phyloP scores from a whole-genome alignment of 2,329 filamentous ascomycete species.

The Cytospora paraplurivora region DNA sequence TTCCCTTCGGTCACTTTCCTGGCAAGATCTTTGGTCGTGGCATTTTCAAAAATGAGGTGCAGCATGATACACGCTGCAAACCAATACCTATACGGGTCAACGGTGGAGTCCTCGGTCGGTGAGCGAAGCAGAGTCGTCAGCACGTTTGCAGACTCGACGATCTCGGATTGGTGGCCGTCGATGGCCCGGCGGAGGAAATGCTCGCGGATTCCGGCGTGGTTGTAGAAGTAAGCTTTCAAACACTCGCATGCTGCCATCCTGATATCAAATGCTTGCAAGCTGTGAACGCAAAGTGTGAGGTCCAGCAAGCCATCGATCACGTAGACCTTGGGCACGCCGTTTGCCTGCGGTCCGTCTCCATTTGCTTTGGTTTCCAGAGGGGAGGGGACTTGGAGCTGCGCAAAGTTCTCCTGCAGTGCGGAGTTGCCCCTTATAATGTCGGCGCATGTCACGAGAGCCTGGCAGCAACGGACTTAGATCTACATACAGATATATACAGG shows the following conservation, averaged over 20 bases:
- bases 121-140: conserved; percentile 78
- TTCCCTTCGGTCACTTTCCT: conserved; percentile 88
- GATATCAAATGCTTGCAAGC: conserved; percentile 72
- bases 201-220: conserved; percentile 76
- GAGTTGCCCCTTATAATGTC: conserved; percentile 85
- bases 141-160: conserved; percentile 85
- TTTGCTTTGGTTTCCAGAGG: conserved; percentile 49
- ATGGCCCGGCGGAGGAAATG: conserved; percentile 91
- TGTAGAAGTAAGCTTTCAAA: conserved; percentile 87
- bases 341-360: conserved; percentile 45
- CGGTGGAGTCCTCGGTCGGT: conserved; percentile 58
- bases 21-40: conserved; percentile 75
- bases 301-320: conserved; percentile 94
- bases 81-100: conserved; percentile 86
- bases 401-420: conserved; percentile 83
- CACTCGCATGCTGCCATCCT: conserved; percentile 86
- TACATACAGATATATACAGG: conserved; percentile 21
- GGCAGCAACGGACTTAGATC: conserved; percentile 28
- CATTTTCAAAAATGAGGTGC: conserved; percentile 80
- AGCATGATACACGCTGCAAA: conserved; percentile 86
- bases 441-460: conserved; percentile 82
- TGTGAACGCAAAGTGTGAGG: conserved; percentile 69
- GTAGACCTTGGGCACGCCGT: conserved; percentile 68
- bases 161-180: conserved; percentile 75
- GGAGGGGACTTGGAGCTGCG: conserved; percentile 76